phyloP scores from a whole-genome alignment of 306 rosid genomes.

The Leucaena leucocephala region DNA sequence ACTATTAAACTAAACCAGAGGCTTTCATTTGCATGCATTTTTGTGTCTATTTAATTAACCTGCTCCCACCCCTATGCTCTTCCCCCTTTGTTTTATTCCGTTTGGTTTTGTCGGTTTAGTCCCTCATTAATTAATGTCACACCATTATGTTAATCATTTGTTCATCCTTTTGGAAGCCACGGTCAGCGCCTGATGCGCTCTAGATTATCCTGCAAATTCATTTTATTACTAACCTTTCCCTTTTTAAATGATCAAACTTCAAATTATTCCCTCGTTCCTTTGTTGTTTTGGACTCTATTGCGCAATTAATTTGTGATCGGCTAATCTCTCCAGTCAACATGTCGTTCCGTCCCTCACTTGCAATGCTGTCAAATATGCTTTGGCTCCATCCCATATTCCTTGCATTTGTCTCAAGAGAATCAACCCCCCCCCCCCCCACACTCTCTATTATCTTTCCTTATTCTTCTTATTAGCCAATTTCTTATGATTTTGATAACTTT shows the following conservation, averaged over 20 bases:
- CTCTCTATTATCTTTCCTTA: not conserved
- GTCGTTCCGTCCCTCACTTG: constrained; percentile 52
- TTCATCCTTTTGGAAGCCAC: constrained; percentile 50
- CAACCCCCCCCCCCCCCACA: not conserved
- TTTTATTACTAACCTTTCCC: not conserved
- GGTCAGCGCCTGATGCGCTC: constrained; percentile 98
- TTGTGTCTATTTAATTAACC: not conserved
- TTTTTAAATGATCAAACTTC: not conserved
- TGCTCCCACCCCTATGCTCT: constrained; percentile 34
- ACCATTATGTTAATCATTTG: constrained; percentile 41
- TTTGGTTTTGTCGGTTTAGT: constrained; percentile 5
- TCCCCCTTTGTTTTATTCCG: not conserved
- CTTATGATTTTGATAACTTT: not conserved
- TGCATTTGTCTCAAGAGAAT: constrained; percentile 56
- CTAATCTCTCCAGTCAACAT: constrained; percentile 61
- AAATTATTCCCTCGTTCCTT: not conserved
- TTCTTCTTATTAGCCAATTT: not conserved
- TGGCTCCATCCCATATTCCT: constrained; percentile 57
- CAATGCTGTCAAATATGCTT: constrained; percentile 53
- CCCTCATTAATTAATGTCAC: constrained; percentile 41
- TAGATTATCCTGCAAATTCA: constrained; percentile 67
- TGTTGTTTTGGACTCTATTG: constrained; percentile 27
- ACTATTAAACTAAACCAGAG: not conserved
- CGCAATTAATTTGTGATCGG: constrained; percentile 26
- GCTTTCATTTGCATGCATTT: constrained; percentile 13